Conservation (phyloP, 2,329 filamentous ascomycete genomes). For the Huntiella decipiens region DNA sequence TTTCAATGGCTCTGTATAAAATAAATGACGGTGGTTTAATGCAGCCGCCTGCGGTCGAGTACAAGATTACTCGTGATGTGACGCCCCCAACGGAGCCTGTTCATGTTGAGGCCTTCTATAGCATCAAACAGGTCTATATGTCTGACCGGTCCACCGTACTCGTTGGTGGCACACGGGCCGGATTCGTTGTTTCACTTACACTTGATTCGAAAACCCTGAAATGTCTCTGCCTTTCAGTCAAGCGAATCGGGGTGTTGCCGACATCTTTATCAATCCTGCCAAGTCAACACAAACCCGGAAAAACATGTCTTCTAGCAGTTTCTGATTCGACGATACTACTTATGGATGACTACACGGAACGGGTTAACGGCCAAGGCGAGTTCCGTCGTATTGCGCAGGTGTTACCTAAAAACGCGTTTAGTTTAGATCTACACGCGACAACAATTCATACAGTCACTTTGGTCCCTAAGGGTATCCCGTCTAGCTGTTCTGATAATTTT, state of each 20-base stretch:
- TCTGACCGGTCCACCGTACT: conserved; percentile 17
- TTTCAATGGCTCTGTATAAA: conserved; percentile 8
- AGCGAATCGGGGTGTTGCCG: conserved; percentile 19
- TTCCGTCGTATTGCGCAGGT: conserved; percentile 27
- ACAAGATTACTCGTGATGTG: background rate
- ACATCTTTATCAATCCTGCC: conserved; percentile 11
- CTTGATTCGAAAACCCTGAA: background rate
- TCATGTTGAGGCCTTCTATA: conserved; percentile 26
- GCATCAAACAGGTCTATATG: conserved; percentile 21
- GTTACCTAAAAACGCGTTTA: conserved; percentile 31
- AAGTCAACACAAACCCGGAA: background rate
- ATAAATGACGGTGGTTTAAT: background rate
- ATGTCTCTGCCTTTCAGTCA: conserved; percentile 7
- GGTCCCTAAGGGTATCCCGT: conserved; percentile 1
- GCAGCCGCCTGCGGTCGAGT: conserved; percentile 1
- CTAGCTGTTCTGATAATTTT: background rate
- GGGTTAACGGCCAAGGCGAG: conserved; percentile 11
- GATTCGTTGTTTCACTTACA: conserved; percentile 26
- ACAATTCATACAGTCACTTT: conserved; percentile 3
- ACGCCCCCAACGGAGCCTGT: conserved; percentile 7
- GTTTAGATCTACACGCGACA: conserved; percentile 14
- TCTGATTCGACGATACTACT: conserved; percentile 30
- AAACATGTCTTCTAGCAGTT: conserved; percentile 23
- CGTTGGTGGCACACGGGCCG: conserved; percentile 31
- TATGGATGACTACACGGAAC: conserved; percentile 21